Base-by-base conservation (phyloP, 805 yeast genomes). In the Nakazawaea siamensis region DNA sequence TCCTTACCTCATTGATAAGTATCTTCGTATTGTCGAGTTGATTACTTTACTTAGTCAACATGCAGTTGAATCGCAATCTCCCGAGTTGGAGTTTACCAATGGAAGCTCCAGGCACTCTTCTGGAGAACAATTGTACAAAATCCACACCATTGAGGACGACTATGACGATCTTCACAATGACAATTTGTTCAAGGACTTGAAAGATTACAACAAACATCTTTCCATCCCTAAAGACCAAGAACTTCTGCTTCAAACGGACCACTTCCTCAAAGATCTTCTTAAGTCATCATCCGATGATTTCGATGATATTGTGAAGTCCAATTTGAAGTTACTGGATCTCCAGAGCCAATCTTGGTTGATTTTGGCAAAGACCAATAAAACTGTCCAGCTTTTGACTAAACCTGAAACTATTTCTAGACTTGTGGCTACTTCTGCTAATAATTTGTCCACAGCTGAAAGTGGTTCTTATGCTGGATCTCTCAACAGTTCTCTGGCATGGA, bases 1-100 rank as follows among this genome's bases (percentile, higher is more conserved):
- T 29, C 87, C 87, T 0, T 80, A 65, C 46, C 58, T 80, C 30
- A 77, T 80, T 40, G 88, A 81, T 46, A 80, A 75, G 46, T 73
- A 70, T 49, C 54, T 76, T 34, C 59, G 81, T 40, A 62, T 78
- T 35, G 73, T 76, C 3, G 77, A 79, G 50, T 62, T 80, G 31
- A 64, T 74, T 6, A 64, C 65, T 34, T 50, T 76, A 24, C 47
- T 79, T 9, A 54, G 57, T 27, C 25, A 40, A 1, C 11, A 10
- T 9, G 19, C 37, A 50, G n/a, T 6, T 6, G 24, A 45, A 51
- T 24, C 41, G 38, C 4, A 37, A 45, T 8, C 44, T 44, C 13
- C 35, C 37, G 16, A 47, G 46, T 10, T 43, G 44, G 6, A 45
- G 39, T 11, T 32, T 43, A 3, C 31, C 18, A 15, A 25, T 17